phyloP scores from a whole-genome alignment of 805 yeast genomes.

The Yamadazyma kitorensis region DNA sequence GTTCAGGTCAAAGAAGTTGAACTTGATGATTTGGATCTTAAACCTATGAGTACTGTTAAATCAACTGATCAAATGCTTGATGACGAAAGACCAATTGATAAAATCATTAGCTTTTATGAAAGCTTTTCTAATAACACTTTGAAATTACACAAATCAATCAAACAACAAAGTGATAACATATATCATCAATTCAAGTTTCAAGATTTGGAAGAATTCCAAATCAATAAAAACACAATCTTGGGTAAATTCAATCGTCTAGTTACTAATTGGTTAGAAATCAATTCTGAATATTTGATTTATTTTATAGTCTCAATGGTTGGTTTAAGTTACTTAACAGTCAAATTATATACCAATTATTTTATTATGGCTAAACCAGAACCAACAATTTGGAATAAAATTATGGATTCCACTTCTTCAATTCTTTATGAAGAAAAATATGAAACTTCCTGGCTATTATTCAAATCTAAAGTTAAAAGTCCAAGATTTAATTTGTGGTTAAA shows the following conservation, averaged over 20 bases:
- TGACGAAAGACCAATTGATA: slow-evolving; percentile 7
- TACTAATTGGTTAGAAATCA: slow-evolving; percentile 5
- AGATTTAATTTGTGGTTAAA: no score
- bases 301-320: slow-evolving; percentile 1
- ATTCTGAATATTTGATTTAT: slow-evolving; percentile 12
- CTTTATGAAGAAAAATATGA: not conserved
- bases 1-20: no score
- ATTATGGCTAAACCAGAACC: not conserved
- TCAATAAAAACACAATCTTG: no score
- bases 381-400: no score
- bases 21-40: not conserved
- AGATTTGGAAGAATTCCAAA: not conserved
- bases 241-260: not conserved
- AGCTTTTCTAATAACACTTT: slow-evolving; percentile 13
- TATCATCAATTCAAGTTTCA: slow-evolving; percentile 9
- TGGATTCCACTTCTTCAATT: not conserved
- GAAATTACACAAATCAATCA: slow-evolving; percentile 20
- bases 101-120: slow-evolving; percentile 24
- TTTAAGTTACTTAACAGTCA: not conserved
- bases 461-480: no score
- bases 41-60: slow-evolving; percentile 2
- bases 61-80: not conserved
- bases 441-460: no score
- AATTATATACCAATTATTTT: not conserved
- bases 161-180: slow-evolving; percentile 19